phyloP scores from a whole-genome alignment of 192 early-diverging fungal species.

The Coemansia sp. region DNA sequence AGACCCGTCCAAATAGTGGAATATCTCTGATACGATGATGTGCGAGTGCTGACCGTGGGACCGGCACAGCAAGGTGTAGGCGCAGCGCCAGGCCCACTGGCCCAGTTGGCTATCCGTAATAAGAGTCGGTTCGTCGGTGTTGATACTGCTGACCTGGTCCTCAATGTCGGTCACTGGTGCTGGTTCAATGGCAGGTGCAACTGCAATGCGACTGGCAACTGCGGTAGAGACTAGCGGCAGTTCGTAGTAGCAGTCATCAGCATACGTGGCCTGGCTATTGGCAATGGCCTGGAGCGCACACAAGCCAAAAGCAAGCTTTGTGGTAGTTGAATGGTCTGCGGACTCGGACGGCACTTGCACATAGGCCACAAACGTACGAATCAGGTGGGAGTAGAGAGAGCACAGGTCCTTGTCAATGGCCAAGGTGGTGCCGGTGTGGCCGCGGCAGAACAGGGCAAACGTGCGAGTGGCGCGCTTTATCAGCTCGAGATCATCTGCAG shows the following conservation, averaged over 20 bases:
- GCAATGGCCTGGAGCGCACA: conserved; percentile 62
- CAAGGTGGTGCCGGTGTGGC: conserved; percentile 68
- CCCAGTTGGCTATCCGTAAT: conserved; percentile 18
- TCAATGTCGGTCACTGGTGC: conserved; percentile 7
- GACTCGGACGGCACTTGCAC: conserved; percentile 19
- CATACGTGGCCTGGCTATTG: conserved; percentile 63
- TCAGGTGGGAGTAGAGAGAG: conserved; percentile 56
- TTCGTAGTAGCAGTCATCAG: conserved; percentile 60
- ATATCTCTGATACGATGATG: conserved; percentile 44
- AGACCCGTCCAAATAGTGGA: conserved; percentile 31
- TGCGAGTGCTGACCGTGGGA: conserved; percentile 51
- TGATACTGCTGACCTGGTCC: conserved; percentile 8
- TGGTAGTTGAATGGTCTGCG: not conserved
- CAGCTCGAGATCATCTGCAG: conserved; percentile 60
- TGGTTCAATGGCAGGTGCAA: not conserved
- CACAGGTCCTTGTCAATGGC: conserved; percentile 66
- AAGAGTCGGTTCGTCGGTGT: not conserved
- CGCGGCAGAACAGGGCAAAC: conserved; percentile 68
- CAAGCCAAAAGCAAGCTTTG: conserved; percentile 54
- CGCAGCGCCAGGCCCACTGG: conserved; percentile 35
- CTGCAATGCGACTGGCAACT: conserved; percentile 39
- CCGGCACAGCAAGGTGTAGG: conserved; percentile 30
- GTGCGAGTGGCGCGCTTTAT: conserved; percentile 59
- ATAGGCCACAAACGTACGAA: conserved; percentile 56
- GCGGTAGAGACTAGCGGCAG: conserved; percentile 61